phyloP scores from a whole-genome alignment of 306 rosid species.

The Astragalus membranaceus region DNA sequence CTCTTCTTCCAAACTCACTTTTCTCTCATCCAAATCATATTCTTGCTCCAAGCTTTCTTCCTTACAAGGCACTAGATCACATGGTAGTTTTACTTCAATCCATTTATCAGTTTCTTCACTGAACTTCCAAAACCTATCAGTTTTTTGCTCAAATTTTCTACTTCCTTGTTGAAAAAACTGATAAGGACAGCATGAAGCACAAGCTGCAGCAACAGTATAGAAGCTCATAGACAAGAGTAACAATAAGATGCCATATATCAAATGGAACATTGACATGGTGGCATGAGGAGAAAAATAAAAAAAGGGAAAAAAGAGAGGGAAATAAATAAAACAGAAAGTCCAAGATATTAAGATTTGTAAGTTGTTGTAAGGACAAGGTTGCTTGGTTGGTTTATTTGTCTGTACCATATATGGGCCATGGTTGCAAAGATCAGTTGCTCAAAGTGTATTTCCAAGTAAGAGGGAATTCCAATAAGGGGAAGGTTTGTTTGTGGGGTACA shows the following conservation, averaged over 20 bases:
- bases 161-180: constrained; percentile 35
- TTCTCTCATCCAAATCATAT: constrained; percentile 23
- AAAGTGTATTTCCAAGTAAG: background rate
- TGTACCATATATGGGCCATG: constrained; percentile 34
- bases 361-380: constrained; percentile 15
- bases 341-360: constrained; percentile 13
- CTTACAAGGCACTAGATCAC: constrained; percentile 52
- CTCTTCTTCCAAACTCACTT: constrained; percentile 6
- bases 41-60: constrained; percentile 17
- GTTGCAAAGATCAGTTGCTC: background rate
- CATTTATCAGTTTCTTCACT: constrained; percentile 58
- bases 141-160: constrained; percentile 59
- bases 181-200: constrained; percentile 52
- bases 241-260: constrained; percentile 34
- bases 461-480: background rate
- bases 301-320: background rate
- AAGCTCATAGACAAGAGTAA: constrained; percentile 30
- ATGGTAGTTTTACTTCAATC: constrained; percentile 76
- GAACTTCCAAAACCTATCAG: constrained; percentile 77
- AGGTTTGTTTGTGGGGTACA: constrained; percentile 20
- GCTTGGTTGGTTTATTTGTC: background rate
- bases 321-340: constrained; percentile 11
- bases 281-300: constrained; percentile 4
- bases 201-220: constrained; percentile 20
- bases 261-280: constrained; percentile 52